Percentiles rank a stretch among this genome's conserved stretches.
Conservation (phyloP, 495 filamentous ascomycete genomes). For the Podospora pseudoanserina region DNA sequence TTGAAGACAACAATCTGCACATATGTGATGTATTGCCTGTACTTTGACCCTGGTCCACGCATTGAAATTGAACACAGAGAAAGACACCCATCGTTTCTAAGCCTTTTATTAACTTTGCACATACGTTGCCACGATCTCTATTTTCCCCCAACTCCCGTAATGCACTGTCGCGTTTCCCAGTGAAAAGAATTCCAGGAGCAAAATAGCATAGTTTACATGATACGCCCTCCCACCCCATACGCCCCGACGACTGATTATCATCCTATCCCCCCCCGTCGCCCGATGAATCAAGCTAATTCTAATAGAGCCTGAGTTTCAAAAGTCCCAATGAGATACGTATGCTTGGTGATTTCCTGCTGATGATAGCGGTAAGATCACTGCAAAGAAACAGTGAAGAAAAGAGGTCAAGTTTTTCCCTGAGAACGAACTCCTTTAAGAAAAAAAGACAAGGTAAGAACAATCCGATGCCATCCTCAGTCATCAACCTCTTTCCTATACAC, state of each 20-base stretch:
- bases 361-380: background rate
- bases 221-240: background rate
- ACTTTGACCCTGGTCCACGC: no score
- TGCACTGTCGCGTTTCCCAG: background rate
- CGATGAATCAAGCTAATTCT: background rate
- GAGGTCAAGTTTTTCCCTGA: background rate
- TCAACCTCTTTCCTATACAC: background rate
- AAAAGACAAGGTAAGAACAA: background rate
- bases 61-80: background rate
- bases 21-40: background rate
- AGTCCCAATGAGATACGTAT: background rate
- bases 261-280: no score
- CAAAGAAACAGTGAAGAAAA: background rate
- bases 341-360: background rate
- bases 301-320: background rate
- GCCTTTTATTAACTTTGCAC: background rate
- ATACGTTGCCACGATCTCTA: background rate
- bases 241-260: background rate
- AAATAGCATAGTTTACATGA: background rate
- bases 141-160: background rate
- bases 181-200: background rate
- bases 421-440: background rate
- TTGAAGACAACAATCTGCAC: background rate
- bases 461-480: background rate
- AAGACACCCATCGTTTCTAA: background rate